phyloP scores from a whole-genome alignment of 2,329 filamentous ascomycete species.

The Phyllosticta citriasiana region DNA sequence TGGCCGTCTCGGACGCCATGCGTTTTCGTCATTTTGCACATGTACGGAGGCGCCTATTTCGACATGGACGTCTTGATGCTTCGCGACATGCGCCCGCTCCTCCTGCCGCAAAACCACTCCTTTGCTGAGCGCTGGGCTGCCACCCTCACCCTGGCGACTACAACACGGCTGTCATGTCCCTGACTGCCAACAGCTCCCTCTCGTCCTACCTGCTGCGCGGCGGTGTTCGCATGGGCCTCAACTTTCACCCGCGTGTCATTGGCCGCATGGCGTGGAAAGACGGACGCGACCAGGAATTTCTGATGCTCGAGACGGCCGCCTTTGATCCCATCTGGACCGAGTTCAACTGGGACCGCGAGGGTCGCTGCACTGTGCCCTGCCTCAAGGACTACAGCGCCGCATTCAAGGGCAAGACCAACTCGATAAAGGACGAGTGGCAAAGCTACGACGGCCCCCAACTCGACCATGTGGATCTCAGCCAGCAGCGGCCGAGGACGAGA shows the following conservation, averaged over 20 bases:
- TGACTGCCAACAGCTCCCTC: slow-evolving; percentile 45
- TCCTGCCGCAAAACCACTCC: slow-evolving; percentile 40
- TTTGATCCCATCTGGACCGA: slow-evolving; percentile 51
- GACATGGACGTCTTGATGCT: slow-evolving; percentile 49
- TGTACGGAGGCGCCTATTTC: slow-evolving; percentile 45
- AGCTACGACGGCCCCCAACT: slow-evolving; percentile 39
- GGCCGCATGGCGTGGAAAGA: slow-evolving; percentile 49
- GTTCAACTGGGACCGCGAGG: slow-evolving; percentile 44
- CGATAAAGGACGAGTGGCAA: slow-evolving; percentile 43
- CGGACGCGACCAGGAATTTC: slow-evolving; percentile 41
- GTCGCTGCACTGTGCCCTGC: slow-evolving; percentile 45
- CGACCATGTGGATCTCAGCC: slow-evolving; percentile 22
- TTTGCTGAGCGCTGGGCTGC: slow-evolving; percentile 49
- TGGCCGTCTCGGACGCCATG: slow-evolving; percentile 47
- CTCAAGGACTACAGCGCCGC: slow-evolving; percentile 43
- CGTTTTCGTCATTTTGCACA: slow-evolving; percentile 47
- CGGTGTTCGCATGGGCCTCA: slow-evolving; percentile 48
- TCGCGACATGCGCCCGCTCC: slow-evolving; percentile 44
- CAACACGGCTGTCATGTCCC: slow-evolving; percentile 48
- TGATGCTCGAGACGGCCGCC: slow-evolving; percentile 48
- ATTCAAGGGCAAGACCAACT: slow-evolving; percentile 39
- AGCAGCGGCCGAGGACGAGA: slow-evolving; percentile 8
- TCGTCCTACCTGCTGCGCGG: slow-evolving; percentile 46
- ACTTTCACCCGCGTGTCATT: slow-evolving; percentile 46
- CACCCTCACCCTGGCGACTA: slow-evolving; percentile 45